Conservation (phyloP, 352 stramenopile species). For the Chrysophaeum taylorii region DNA sequence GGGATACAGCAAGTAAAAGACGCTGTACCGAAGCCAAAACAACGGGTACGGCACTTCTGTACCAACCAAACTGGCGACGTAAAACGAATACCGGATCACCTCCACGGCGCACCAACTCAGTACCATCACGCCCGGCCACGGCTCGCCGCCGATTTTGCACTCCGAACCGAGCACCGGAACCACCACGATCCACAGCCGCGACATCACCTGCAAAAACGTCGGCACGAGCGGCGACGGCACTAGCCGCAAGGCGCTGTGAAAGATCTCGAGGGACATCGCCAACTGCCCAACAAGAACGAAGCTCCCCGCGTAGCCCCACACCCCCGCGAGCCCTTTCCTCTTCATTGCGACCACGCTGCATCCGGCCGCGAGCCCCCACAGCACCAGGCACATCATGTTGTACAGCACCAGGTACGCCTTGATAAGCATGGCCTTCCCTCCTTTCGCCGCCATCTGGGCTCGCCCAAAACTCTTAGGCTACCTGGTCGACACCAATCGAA, state of each 20-base stretch:
- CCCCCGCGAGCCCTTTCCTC: constrained; percentile 4
- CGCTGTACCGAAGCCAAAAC: constrained; percentile 92
- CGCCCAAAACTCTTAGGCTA: no score
- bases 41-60: constrained; percentile 80
- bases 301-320: constrained; percentile 14
- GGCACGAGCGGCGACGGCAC: constrained; percentile 81
- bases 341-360: constrained; percentile 24
- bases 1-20: constrained; percentile 96
- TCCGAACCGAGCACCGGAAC: constrained; percentile 60
- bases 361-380: constrained; percentile 44
- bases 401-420: constrained; percentile 55
- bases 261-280: constrained; percentile 83
- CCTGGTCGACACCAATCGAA: no score
- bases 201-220: constrained; percentile 59
- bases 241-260: constrained; percentile 84
- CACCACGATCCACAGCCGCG: constrained; percentile 75
- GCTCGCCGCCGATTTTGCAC: constrained; percentile 29
- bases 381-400: constrained; percentile 50
- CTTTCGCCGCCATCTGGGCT: no score
- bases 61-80: constrained; percentile 81
- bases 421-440: background rate
- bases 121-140: constrained; percentile 52
- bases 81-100: constrained; percentile 94
- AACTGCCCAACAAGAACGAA: constrained; percentile 70
- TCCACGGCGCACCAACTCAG: constrained; percentile 51